Percentiles rank a stretch among this genome's conserved stretches.
These are phyloP conservation scores for Helianthus annuus DNA, from an alignment of 129 eudicot genomes.

Conservation along the genomic window HanXRQr2.0-SUNRISE NC_035443.2:57072417-57072916, in stretches of 20 bases:
- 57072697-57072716: not conserved
- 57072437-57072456: constrained; percentile 37
- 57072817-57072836: constrained; percentile 96
- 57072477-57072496: constrained; percentile 63
- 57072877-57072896: constrained; percentile 99
- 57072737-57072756: constrained; percentile 84
- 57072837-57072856: constrained; percentile 83
- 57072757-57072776: constrained; percentile 95
- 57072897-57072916: constrained; percentile 45
- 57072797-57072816: constrained; percentile 96
- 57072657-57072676: constrained; percentile 11
- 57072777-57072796: constrained; percentile 97
- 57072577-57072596: not conserved
- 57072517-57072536: constrained; percentile 42
- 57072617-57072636: constrained; percentile 80
- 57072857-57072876: constrained; percentile 98
- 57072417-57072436: constrained; percentile 33
- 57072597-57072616: constrained; percentile 79
- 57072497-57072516: constrained; percentile 67
- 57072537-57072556: constrained; percentile 4
- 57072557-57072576: not conserved
- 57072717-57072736: not conserved
- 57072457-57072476: constrained; percentile 42
- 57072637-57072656: constrained; percentile 60
- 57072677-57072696: not conserved